phyloP scores from a whole-genome alignment of 2,329 filamentous ascomycete species.

The Trichoderma afroharzianum region DNA sequence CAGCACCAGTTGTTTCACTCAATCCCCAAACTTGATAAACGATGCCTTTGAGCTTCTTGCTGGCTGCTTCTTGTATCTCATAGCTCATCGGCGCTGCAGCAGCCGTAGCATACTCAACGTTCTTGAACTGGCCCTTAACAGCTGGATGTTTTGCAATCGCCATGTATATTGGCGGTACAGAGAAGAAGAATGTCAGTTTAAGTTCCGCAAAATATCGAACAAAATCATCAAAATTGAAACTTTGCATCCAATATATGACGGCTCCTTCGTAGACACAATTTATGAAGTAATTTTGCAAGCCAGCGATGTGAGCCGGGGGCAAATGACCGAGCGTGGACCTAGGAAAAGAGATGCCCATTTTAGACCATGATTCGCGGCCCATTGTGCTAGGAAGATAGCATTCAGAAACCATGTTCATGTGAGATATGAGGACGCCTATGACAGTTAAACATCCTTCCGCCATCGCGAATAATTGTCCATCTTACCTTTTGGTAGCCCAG shows the following conservation, averaged over 20 bases:
- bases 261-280: constrained; percentile 41
- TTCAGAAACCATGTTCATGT: constrained; percentile 42
- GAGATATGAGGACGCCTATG: constrained; percentile 41
- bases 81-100: constrained; percentile 56
- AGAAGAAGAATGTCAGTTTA: constrained; percentile 52
- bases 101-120: constrained; percentile 43
- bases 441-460: not conserved
- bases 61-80: constrained; percentile 50
- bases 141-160: constrained; percentile 54
- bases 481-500: constrained; percentile 44
- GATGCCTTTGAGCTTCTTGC: constrained; percentile 44
- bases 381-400: constrained; percentile 30
- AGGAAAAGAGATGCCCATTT: constrained; percentile 27
- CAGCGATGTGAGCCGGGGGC: constrained; percentile 45
- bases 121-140: constrained; percentile 54
- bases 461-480: not conserved
- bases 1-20: constrained; percentile 51
- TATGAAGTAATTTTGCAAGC: constrained; percentile 42
- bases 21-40: constrained; percentile 56
- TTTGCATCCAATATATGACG: constrained; percentile 59
- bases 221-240: constrained; percentile 55
- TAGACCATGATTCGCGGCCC: constrained; percentile 29
- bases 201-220: constrained; percentile 49
- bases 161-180: constrained; percentile 59
- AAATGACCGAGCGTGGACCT: constrained; percentile 41